A percentile compares a stretch with the other conserved stretches of the same genome.
Evolutionary conservation across 1,284 basidiomycete genomes (phyloP).

Genomic region (Microbotryomycetes sp.): DNA sequence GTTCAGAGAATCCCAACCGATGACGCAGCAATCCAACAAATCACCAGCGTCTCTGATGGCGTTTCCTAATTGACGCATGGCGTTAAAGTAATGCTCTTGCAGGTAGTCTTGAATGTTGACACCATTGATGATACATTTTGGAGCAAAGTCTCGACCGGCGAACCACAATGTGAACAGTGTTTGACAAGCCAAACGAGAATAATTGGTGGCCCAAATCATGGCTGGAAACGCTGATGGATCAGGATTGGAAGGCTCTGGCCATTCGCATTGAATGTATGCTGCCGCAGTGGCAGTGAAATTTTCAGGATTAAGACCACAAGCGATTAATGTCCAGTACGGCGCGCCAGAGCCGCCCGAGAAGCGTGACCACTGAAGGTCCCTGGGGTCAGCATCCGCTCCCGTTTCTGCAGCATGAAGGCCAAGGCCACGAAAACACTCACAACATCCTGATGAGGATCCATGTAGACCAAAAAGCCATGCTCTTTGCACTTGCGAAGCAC

Average conservation of each 20-base stretch:
- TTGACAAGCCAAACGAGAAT: constrained; percentile 76
- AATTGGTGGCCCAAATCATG: constrained; percentile 98
- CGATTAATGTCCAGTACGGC: constrained; percentile 87
- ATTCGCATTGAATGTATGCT: constrained; percentile 84
- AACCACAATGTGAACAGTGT: constrained; percentile 94
- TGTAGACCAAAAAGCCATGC: constrained; percentile 83
- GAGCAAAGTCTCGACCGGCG: constrained; percentile 80
- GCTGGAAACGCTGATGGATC: constrained; percentile 70
- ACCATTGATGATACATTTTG: constrained; percentile 83
- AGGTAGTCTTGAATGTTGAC: constrained; percentile 92
- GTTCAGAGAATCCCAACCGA: constrained; percentile 96
- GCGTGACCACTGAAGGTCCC: constrained; percentile 73
- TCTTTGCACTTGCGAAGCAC: constrained; percentile 86
- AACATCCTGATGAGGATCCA: constrained; percentile 95
- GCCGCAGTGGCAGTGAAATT: constrained; percentile 77
- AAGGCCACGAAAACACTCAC: constrained; percentile 51
- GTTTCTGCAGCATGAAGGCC: not conserved
- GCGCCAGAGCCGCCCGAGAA: constrained; percentile 95
- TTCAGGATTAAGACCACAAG: constrained; percentile 83
- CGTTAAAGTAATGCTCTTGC: constrained; percentile 75
- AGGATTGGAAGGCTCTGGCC: constrained; percentile 56
- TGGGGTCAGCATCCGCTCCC: not conserved
- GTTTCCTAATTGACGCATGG: constrained; percentile 67
- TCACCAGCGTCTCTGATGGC: constrained; percentile 63
- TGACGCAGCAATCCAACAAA: constrained; percentile 75